phyloP scores from a whole-genome alignment of 2,329 filamentous ascomycete genomes.

The Fusarium odoratissimum region DNA sequence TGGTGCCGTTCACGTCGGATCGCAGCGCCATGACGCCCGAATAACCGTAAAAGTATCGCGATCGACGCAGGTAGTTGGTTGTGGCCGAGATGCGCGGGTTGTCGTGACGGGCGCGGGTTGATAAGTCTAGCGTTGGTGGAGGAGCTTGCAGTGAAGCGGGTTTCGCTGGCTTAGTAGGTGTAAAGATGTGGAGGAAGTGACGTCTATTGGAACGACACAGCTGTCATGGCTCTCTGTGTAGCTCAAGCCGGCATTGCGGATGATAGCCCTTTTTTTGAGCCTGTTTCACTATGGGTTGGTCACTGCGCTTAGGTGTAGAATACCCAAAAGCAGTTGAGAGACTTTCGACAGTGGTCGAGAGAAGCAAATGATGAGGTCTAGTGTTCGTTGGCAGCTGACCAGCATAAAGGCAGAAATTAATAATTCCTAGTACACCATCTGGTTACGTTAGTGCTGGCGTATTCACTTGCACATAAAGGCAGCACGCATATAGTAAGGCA shows the following conservation, averaged over 20 bases:
- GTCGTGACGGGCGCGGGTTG: conserved; percentile 37
- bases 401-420: conserved; percentile 43
- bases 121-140: conserved; percentile 40
- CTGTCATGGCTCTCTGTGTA: conserved; percentile 41
- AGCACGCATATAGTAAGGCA: background rate
- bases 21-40: conserved; percentile 49
- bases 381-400: conserved; percentile 43
- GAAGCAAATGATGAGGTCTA: conserved; percentile 27
- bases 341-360: conserved; percentile 10
- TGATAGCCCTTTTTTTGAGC: conserved; percentile 24
- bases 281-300: conserved; percentile 6
- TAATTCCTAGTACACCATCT: conserved; percentile 33
- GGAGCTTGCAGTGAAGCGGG: conserved; percentile 39
- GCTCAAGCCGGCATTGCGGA: conserved; percentile 43
- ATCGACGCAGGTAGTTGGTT: conserved; percentile 26
- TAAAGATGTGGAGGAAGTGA: conserved; percentile 43
- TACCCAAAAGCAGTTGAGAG: background rate
- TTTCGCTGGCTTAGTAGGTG: conserved; percentile 25
- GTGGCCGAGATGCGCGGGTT: conserved; percentile 39
- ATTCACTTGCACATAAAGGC: background rate
- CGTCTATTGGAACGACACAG: conserved; percentile 43
- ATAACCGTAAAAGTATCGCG: conserved; percentile 38
- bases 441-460: conserved; percentile 2
- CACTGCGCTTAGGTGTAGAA: background rate
- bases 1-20: conserved; percentile 49